Percentiles rank a stretch among this genome's conserved stretches.
Conservation (phyloP, 768 basidiomycete species). For the Calocybe cyanea region DNA sequence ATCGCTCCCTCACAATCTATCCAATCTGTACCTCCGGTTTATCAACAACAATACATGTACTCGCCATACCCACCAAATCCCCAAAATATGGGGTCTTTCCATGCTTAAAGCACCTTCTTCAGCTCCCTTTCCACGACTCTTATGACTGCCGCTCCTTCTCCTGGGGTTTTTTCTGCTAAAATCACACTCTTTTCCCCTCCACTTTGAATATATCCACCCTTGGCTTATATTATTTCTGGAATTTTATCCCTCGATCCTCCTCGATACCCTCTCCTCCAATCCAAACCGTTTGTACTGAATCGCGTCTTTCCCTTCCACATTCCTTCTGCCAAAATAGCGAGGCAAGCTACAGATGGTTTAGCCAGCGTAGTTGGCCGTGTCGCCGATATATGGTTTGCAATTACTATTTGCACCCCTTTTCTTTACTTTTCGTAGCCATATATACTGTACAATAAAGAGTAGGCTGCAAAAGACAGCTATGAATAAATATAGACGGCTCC, state of each 20-base stretch:
- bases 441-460: slow-evolving; percentile 46
- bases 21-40: slow-evolving; percentile 62
- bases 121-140: slow-evolving; percentile 35
- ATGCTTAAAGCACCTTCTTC: no score
- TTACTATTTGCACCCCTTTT: slow-evolving; percentile 26
- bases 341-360: slow-evolving; percentile 12
- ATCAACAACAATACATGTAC: slow-evolving; percentile 83
- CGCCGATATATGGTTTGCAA: slow-evolving; percentile 34
- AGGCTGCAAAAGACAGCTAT: slow-evolving; percentile 26
- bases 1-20: slow-evolving; percentile 36
- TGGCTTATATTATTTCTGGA: slow-evolving; percentile 34
- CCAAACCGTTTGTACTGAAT: slow-evolving; percentile 28
- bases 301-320: slow-evolving; percentile 24
- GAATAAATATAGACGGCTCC: slow-evolving; percentile 21
- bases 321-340: slow-evolving; percentile 25
- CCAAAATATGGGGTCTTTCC: slow-evolving; percentile 77
- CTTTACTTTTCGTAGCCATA: slow-evolving; percentile 21
- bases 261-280: slow-evolving; percentile 30
- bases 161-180: slow-evolving; percentile 26
- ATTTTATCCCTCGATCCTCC: slow-evolving; percentile 17
- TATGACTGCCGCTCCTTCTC: slow-evolving; percentile 37
- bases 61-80: slow-evolving; percentile 78
- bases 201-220: slow-evolving; percentile 29
- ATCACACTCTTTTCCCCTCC: slow-evolving; percentile 28
- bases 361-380: slow-evolving; percentile 21